phyloP scores from a whole-genome alignment of 441 rosid species.

The Bruguiera hainesii region DNA sequence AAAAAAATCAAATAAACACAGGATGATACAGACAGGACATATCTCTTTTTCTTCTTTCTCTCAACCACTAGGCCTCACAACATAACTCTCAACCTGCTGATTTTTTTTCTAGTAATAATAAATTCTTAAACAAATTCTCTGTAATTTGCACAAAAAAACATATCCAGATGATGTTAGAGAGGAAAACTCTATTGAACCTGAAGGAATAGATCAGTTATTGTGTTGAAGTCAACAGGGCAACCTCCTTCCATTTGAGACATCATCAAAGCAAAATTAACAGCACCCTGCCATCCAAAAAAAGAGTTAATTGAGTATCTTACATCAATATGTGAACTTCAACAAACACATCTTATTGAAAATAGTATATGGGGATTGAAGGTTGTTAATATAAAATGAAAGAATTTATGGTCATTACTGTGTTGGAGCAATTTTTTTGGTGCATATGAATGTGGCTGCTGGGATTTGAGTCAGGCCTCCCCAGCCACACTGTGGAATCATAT shows the following conservation, averaged over 20 bases:
- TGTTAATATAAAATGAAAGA: background rate
- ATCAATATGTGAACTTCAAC: background rate
- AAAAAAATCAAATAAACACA: no score
- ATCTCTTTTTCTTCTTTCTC: no score
- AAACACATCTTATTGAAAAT: background rate
- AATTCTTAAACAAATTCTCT: background rate
- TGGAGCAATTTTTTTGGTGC: background rate
- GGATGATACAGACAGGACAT: no score
- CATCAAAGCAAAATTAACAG: constrained; percentile 98
- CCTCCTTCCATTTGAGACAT: constrained; percentile 99
- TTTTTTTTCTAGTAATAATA: background rate
- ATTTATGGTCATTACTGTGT: background rate
- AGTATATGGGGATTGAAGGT: background rate
- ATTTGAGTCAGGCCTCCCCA: no score
- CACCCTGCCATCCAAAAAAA: constrained; percentile 59
- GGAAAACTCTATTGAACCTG: constrained; percentile 49
- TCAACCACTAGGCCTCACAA: background rate
- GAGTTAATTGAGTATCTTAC: background rate
- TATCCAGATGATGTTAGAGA: background rate
- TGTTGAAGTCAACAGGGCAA: constrained; percentile 96
- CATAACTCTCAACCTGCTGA: background rate
- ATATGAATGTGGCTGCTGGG: no score
- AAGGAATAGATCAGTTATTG: constrained; percentile 98
- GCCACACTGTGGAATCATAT: no score
- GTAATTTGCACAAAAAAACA: background rate